Evolutionary conservation across 495 filamentous ascomycete genomes (phyloP), one percentile per base, ranked within the genome.

Genomic region (Xylaria acuta): DNA sequence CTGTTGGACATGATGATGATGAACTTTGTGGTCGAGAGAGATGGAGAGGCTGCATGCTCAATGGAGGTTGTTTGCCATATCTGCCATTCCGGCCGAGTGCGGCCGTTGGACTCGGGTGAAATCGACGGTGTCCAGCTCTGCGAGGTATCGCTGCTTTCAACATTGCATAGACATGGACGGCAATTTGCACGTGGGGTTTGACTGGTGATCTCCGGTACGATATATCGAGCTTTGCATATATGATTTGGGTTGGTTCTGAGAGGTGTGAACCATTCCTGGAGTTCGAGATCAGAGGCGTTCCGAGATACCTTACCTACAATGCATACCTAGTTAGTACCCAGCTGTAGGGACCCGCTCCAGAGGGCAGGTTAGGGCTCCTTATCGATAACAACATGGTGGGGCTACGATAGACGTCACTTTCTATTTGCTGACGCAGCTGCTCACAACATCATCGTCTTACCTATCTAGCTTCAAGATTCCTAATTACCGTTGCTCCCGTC

Each of bases 381-480:
- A 56, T 56, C 53, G 53, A 56, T 56, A 60, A n/a, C 3, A 5
- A 3, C 1, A 6, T 8, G 58, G 32, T n/a, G 32, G 34, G 58
- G 58, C 58, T 9, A n/a, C 30, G 12, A 22, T 7, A 60, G 58
- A 60, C 58, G 58, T 60, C 58, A 60, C 58, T 14, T 38, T 38
- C 34, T 60, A 38, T 38, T 59, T 60, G 58, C 58, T 60, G 34
- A 60, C 58, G 32, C 49, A 27, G 49, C 53, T 56, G 27, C 14
- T 18, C 32, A 56, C 27, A 32, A 8, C 47, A 51, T 25, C 51
- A 54, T 30, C 11, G 25, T 27, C 11, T 27, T 27, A n/a, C n/a
- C n/a, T n/a, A n/a, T n/a, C n/a, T n/a, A 18, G 51, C 25, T 54
- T 54, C 51, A 25, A 4, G 51, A 30, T 27, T 14, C 12, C 51